These are phyloP conservation scores for Albatrellus ellisii DNA, from an alignment of 768 basidiomycete genomes.

Conservation along the genomic window DNA sequence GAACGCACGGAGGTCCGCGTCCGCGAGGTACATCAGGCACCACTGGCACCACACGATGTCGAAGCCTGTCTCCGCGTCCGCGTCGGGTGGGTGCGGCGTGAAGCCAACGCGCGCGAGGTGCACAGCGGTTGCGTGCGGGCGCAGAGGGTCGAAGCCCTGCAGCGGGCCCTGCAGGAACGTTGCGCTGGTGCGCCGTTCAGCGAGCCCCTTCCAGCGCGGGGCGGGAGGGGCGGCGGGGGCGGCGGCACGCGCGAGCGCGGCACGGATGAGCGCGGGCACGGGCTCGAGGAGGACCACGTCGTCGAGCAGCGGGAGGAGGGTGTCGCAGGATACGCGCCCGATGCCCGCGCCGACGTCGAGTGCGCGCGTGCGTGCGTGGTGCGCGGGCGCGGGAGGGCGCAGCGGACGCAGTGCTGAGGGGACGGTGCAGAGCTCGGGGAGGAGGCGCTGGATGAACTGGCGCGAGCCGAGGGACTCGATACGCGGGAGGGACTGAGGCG, in stretches of 20 bases:
- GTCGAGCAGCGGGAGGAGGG: slow-evolving; percentile 78
- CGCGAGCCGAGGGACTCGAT: slow-evolving; percentile 86
- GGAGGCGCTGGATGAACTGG: slow-evolving; percentile 69
- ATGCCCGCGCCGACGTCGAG: slow-evolving; percentile 93
- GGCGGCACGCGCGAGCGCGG: slow-evolving; percentile 38
- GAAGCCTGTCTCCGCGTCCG: slow-evolving; percentile 42
- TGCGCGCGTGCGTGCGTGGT: slow-evolving; percentile 45
- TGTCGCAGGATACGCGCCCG: slow-evolving; percentile 80
- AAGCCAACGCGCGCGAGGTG: slow-evolving; percentile 60
- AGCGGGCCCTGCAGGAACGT: slow-evolving; percentile 70
- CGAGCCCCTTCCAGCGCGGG: slow-evolving; percentile 54
- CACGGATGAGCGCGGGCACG: slow-evolving; percentile 60
- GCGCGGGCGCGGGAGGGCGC: slow-evolving; percentile 14
- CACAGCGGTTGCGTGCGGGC: slow-evolving; percentile 27
- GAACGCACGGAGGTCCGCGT: slow-evolving; percentile 67
- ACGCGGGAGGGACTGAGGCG: slow-evolving; percentile 67
- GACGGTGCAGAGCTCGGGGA: slow-evolving; percentile 69
- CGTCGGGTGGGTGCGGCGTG: slow-evolving; percentile 22
- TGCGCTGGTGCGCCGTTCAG: slow-evolving; percentile 51
- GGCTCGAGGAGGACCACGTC: slow-evolving; percentile 90
- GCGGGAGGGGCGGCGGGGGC: slow-evolving; percentile 19
- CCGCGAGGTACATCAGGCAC: slow-evolving; percentile 83
- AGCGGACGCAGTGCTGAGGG: slow-evolving; percentile 57
- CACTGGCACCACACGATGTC: slow-evolving; percentile 97
- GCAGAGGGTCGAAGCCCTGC: slow-evolving; percentile 67